Conservation (phyloP, 257 asterid genomes). For the Nemophila menziesii region DNA sequence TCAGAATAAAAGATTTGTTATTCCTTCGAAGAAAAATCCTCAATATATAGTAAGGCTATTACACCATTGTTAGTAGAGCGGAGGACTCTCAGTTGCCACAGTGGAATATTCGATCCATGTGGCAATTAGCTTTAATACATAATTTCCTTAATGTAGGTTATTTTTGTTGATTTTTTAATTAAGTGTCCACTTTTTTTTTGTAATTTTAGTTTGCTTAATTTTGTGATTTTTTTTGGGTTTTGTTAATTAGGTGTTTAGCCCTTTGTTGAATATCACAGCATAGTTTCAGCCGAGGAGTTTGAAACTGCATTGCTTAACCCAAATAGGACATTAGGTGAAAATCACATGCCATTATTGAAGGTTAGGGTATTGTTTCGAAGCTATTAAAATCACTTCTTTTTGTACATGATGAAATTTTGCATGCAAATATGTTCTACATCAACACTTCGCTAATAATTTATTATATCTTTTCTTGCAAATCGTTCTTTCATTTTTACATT, state of each 20-base stretch:
- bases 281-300: slow-evolving; percentile 89
- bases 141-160: slow-evolving; percentile 82
- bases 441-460: too few species aligned
- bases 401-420: slow-evolving; percentile 4
- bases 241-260: slow-evolving; percentile 76
- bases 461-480: too few species aligned
- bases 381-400: slow-evolving; percentile 10
- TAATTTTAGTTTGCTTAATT: not conserved
- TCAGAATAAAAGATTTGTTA: too few species aligned
- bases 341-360: slow-evolving; percentile 94
- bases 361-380: too few species aligned
- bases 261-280: slow-evolving; percentile 66
- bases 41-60: slow-evolving; percentile 40
- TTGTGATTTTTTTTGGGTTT: too few species aligned
- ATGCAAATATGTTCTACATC: too few species aligned
- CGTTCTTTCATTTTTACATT: too few species aligned
- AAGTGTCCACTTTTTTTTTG: slow-evolving; percentile 16
- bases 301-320: slow-evolving; percentile 94
- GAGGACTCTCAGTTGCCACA: slow-evolving; percentile 84
- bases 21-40: too few species aligned
- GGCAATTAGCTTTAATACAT: slow-evolving; percentile 91
- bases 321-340: slow-evolving; percentile 65
- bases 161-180: not conserved
- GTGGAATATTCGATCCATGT: slow-evolving; percentile 82
- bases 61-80: slow-evolving; percentile 67